phyloP scores from a whole-genome alignment of 805 yeast species.

The Debaryomyces tyrocola region DNA sequence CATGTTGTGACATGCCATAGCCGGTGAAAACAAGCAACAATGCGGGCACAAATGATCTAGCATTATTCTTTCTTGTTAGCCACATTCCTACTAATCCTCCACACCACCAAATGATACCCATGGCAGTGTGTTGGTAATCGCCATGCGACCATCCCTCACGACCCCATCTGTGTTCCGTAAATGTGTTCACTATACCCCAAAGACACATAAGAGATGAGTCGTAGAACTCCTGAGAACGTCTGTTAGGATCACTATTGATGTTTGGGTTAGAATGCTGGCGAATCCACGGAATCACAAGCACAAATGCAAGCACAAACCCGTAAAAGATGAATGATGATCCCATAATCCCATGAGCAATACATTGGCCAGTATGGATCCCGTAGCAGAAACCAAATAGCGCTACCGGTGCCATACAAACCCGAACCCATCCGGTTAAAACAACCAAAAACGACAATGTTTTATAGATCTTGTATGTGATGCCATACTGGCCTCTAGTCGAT shows the following conservation, averaged over 20 bases:
- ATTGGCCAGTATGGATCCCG: conserved; percentile 83
- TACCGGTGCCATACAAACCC: conserved; percentile 76
- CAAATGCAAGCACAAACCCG: conserved; percentile 67
- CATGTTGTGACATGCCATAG: conserved; percentile 91
- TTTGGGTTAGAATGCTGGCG: conserved; percentile 40
- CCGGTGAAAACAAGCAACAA: conserved; percentile 84
- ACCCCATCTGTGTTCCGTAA: conserved; percentile 97
- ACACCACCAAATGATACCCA: conserved; percentile 97
- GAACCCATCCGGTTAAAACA: conserved; percentile 71
- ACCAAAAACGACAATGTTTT: conserved; percentile 47
- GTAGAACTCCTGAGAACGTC: conserved; percentile 72
- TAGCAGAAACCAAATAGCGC: conserved; percentile 88
- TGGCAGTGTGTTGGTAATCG: conserved; percentile 91
- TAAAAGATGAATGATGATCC: conserved; percentile 83
- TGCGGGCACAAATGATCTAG: conserved; percentile 77
- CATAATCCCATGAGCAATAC: conserved; percentile 97
- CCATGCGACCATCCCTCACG: conserved; percentile 85
- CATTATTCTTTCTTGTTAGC: conserved; percentile 56
- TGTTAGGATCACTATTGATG: conserved; percentile 14
- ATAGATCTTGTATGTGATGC: conserved; percentile 30
- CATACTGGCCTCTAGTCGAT: conserved; percentile 37
- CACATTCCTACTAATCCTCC: conserved; percentile 87
- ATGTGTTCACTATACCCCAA: conserved; percentile 94
- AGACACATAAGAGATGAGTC: conserved; percentile 77
- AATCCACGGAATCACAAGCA: conserved; percentile 76